Evolutionary conservation across 352 stramenopile genomes (phyloP), one percentile per base, ranked within the genome.

Genomic region (Blastocystis hominis): DNA sequence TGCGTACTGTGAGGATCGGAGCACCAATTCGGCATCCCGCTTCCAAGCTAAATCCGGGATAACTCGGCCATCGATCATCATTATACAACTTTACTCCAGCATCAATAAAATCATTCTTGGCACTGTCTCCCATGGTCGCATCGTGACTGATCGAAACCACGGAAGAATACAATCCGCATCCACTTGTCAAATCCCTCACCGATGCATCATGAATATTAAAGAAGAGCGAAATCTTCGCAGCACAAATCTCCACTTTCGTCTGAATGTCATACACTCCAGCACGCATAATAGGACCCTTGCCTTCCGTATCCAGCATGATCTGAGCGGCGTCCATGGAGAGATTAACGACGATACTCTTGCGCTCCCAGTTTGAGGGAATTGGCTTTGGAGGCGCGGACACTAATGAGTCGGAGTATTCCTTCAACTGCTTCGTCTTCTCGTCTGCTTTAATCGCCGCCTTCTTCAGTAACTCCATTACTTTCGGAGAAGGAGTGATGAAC

Each of bases 391-490:
- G 72, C 2, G 72, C 72, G 15, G 30, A 24, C 17, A 68, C 72
- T 34, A 84, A 46, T 17, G 44, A 20, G 44, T 78, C 77, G 13
- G 62, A 78, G 34, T 68, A 76, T 17, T 87, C 66, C 54, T 87
- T 87, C 77, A 87, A n/a, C 44, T 87, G 53, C 46, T 87, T 78
- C 1, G 77, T 56, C 66, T 61, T 87, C 50, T 87, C 77, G 36
- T 87, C 66, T 38, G 77, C 77, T 15, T 87, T 87, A 13, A 54
- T 47, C 13, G 62, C 66, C 20, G 66, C 62, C 50, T 78, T 78
- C 66, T 77, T 87, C 30, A 87, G 77, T n/a, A 87, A 47, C 44
- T 59, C 47, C 36, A 77, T 87, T 9, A 84, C 72, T 9, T 50
- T 68, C 20, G 34, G 24, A 5, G 72, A 84, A 63, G 72, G 72